These are phyloP conservation scores for Beta macrorhiza DNA, from an alignment of 179 eudicot genomes.

Conservation along the genomic window DNA sequence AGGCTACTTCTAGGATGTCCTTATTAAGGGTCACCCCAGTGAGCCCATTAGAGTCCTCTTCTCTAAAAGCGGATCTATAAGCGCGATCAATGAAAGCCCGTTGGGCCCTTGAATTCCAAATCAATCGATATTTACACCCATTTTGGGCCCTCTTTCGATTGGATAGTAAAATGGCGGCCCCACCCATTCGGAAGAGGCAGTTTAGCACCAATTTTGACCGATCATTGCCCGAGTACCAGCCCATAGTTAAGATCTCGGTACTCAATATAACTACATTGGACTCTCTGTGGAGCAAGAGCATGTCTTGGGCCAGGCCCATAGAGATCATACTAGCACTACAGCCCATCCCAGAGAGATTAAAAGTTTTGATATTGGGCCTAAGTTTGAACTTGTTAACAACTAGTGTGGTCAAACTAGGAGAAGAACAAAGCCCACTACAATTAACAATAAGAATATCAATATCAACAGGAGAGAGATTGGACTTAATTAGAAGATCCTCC, in stretches of 20 bases:
- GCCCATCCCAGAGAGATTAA: conserved; percentile 73
- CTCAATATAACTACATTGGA: conserved; percentile 61
- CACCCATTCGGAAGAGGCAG: conserved; percentile 74
- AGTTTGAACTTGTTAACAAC: conserved; percentile 50
- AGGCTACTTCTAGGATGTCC: conserved; percentile 56
- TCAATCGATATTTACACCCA: conserved; percentile 45
- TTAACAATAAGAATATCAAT: conserved; percentile 67
- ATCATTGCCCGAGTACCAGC: conserved; percentile 76
- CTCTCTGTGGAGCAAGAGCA: conserved; percentile 44
- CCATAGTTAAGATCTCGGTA: conserved; percentile 67
- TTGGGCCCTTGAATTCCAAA: conserved; percentile 46
- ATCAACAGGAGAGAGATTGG: conserved; percentile 42
- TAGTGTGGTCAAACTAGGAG: conserved; percentile 62
- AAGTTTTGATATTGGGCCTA: conserved; percentile 55
- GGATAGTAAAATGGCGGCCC: conserved; percentile 51
- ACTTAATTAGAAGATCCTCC: conserved; percentile 57
- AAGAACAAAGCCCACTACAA: conserved; percentile 72
- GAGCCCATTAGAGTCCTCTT: conserved; percentile 62
- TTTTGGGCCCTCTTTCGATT: conserved; percentile 32
- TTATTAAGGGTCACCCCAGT: conserved; percentile 62
- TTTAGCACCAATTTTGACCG: conserved; percentile 50
- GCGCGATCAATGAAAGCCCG: conserved; percentile 52
- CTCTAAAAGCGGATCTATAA: conserved; percentile 57
- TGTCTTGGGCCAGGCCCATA: conserved; percentile 46
- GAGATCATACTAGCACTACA: conserved; percentile 70